These are phyloP conservation scores for Erythrobasidium hasegawianum DNA, from an alignment of 1,284 basidiomycete species.

Conservation along the genomic window DNA sequence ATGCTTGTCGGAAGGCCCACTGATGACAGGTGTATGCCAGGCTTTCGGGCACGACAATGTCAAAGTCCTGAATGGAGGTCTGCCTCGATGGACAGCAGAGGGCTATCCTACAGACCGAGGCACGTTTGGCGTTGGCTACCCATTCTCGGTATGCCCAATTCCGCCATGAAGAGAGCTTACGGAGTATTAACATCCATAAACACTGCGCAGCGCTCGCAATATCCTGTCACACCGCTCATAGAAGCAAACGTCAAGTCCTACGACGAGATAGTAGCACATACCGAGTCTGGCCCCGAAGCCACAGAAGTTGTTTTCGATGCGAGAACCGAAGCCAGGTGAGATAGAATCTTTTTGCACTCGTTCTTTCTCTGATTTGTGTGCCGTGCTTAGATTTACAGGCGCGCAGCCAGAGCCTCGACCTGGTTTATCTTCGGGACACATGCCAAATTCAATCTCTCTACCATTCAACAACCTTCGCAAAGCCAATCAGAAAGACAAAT, in stretches of 20 bases:
- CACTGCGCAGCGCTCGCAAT: slow-evolving; percentile 31
- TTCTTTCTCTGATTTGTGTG: too few species aligned
- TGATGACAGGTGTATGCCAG: slow-evolving; percentile 38
- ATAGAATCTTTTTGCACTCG: too few species aligned
- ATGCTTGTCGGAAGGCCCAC: too few species aligned
- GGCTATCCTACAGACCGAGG: slow-evolving; percentile 62
- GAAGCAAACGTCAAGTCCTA: slow-evolving; percentile 54
- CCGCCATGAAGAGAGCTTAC: too few species aligned
- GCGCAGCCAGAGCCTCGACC: slow-evolving; percentile 83
- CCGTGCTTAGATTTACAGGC: slow-evolving; percentile 72
- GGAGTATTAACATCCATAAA: background rate
- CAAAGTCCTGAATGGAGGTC: slow-evolving; percentile 81
- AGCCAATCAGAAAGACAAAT: slow-evolving; percentile 50
- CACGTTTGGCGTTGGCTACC: background rate
- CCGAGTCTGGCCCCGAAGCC: slow-evolving; percentile 54
- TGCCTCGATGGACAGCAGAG: slow-evolving; percentile 76
- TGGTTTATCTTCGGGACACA: slow-evolving; percentile 84
- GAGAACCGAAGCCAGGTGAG: slow-evolving; percentile 68
- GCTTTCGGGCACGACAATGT: slow-evolving; percentile 79
- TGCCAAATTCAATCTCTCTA: slow-evolving; percentile 78
- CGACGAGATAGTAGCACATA: slow-evolving; percentile 74
- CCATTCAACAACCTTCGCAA: slow-evolving; percentile 77
- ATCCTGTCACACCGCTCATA: slow-evolving; percentile 36
- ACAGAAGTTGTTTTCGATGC: slow-evolving; percentile 82
- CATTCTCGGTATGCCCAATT: background rate